Evolutionary conservation across 2,329 filamentous ascomycete species (phyloP).

Genomic region (Pseudogymnoascus sp.): DNA sequence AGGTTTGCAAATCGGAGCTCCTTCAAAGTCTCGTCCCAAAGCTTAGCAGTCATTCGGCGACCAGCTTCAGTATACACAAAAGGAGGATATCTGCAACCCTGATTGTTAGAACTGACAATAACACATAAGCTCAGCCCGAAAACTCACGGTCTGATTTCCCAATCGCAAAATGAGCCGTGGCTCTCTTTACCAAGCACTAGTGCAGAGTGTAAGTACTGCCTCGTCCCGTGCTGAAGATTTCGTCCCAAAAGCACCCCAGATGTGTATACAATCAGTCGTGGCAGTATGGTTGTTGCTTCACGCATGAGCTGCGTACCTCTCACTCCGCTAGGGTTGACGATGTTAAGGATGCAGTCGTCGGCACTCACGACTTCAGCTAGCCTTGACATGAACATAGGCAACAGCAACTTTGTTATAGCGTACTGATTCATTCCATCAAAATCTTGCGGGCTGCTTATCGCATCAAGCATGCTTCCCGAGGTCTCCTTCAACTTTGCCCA

Average conservation of each 20-base stretch:
- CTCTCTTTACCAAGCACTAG: conserved; percentile 20
- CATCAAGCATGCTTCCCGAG: conserved; percentile 7
- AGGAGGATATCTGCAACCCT: neutral
- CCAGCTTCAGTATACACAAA: neutral
- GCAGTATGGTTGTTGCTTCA: neutral
- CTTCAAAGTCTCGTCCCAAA: conserved; percentile 33
- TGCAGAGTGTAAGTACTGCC: conserved; percentile 20
- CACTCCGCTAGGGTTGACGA: conserved; percentile 19
- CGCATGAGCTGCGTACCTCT: conserved; percentile 18
- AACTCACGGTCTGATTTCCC: conserved; percentile 23
- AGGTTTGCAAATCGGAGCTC: conserved; percentile 27
- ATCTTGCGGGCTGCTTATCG: neutral
- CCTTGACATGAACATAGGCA: conserved; percentile 14
- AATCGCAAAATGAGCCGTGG: conserved; percentile 22
- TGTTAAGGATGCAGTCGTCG: conserved; percentile 22
- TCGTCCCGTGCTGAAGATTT: conserved; percentile 16
- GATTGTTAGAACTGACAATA: neutral
- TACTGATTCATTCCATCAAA: conserved; percentile 14
- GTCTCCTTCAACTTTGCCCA: conserved; percentile 11
- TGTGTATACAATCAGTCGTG: conserved; percentile 4
- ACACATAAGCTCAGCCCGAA: neutral
- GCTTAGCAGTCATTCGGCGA: conserved; percentile 24
- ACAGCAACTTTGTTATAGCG: conserved; percentile 15
- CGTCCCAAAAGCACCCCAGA: conserved; percentile 13
- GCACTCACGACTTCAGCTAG: conserved; percentile 16